Conservation (phyloP, 2,329 filamentous ascomycete species). For the Colletotrichum sp. region DNA sequence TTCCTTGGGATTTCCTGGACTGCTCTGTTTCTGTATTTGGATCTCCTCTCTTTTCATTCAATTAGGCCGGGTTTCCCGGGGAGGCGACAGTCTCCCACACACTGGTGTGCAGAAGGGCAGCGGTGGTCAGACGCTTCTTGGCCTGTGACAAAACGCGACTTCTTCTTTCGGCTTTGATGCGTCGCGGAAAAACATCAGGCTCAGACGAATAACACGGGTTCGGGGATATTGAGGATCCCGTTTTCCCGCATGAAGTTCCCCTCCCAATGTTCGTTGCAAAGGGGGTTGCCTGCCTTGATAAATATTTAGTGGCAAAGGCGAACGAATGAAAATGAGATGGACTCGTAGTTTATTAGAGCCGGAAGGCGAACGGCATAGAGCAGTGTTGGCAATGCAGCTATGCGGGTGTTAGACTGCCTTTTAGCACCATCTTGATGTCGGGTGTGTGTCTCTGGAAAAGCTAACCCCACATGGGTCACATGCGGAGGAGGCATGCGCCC, state of each 20-base stretch:
- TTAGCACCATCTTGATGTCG: neutral
- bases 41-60: neutral
- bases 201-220: neutral
- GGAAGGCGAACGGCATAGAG: neutral
- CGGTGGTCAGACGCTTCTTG: neutral
- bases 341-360: neutral
- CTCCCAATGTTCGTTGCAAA: neutral
- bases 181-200: neutral
- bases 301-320: neutral
- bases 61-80: neutral
- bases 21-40: neutral
- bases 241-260: neutral
- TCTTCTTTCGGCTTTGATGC: neutral
- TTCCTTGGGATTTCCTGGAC: neutral
- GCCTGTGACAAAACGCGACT: neutral
- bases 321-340: neutral
- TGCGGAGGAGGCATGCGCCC: neutral
- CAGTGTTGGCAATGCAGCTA: neutral
- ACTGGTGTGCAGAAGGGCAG: neutral
- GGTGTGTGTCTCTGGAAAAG: neutral
- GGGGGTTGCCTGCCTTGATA: neutral
- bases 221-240: neutral
- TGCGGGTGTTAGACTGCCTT: neutral
- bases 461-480: neutral
- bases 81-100: neutral